phyloP scores from a whole-genome alignment of 2,329 filamentous ascomycete species.

The Chaetomium olivaceum region DNA sequence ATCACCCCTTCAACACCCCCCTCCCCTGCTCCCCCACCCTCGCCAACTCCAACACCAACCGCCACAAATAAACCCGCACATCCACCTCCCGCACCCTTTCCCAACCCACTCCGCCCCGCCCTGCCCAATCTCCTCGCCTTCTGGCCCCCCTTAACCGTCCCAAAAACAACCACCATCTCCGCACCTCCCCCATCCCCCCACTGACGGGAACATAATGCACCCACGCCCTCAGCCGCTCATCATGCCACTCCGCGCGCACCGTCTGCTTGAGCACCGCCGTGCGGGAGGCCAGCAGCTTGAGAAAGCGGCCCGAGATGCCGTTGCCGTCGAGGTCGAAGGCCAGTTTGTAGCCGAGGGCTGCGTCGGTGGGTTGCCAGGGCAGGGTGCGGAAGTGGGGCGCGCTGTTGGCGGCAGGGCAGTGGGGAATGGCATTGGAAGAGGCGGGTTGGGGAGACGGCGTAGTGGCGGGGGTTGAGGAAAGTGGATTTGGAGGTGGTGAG shows the following conservation, averaged over 20 bases:
- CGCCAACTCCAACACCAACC: slow-evolving; percentile 59
- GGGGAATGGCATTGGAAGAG: slow-evolving; percentile 9
- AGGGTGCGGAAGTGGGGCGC: slow-evolving; percentile 25
- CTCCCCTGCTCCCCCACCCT: slow-evolving; percentile 42
- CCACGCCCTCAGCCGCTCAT: slow-evolving; percentile 57
- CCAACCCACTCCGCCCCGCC: slow-evolving; percentile 56
- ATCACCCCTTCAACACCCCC: neutral
- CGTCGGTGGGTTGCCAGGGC: slow-evolving; percentile 34
- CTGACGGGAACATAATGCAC: slow-evolving; percentile 58
- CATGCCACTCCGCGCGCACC: slow-evolving; percentile 58
- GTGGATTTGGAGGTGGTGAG: slow-evolving; percentile 29
- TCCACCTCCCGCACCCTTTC: slow-evolving; percentile 58
- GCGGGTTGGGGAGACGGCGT: slow-evolving; percentile 24
- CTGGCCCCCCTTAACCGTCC: slow-evolving; percentile 47
- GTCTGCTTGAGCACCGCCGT: slow-evolving; percentile 54
- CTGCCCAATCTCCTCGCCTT: slow-evolving; percentile 55
- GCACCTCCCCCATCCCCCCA: slow-evolving; percentile 51
- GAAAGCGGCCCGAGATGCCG: slow-evolving; percentile 55
- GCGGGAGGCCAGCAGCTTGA: slow-evolving; percentile 50
- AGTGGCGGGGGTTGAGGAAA: slow-evolving; percentile 43
- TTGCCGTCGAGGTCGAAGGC: slow-evolving; percentile 59
- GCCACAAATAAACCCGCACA: slow-evolving; percentile 60
- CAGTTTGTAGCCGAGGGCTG: slow-evolving; percentile 42
- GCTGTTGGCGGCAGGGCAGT: slow-evolving; percentile 19
- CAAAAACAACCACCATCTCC: slow-evolving; percentile 52